Percentiles rank a stretch among this genome's conserved stretches.
These are phyloP conservation scores for Cyamopsis tetragonoloba DNA, from an alignment of 306 rosid genomes.

Conservation along the genomic window DNA sequence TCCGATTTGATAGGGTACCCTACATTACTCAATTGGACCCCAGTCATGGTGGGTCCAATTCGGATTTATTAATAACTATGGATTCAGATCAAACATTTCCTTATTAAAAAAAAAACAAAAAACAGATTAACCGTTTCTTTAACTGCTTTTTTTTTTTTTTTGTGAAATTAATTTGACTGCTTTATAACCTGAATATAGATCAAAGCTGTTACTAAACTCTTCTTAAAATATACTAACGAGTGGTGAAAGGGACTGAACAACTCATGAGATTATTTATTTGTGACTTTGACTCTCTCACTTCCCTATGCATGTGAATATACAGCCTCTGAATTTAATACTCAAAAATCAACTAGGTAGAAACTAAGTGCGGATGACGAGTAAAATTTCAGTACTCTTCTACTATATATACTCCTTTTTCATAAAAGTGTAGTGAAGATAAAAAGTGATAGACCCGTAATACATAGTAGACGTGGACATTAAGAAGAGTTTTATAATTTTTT, in stretches of 20 bases:
- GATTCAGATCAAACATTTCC: neutral
- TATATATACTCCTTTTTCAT: too few species aligned
- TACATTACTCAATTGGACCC: too few species aligned
- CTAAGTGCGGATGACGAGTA: slow-evolving; percentile 47
- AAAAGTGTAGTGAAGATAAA: too few species aligned
- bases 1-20: too few species aligned
- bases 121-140: neutral
- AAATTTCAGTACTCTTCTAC: neutral
- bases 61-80: too few species aligned
- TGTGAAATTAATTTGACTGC: too few species aligned
- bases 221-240: neutral
- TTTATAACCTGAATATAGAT: neutral
- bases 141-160: too few species aligned
- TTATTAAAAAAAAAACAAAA: neutral
- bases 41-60: too few species aligned
- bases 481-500: too few species aligned
- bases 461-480: too few species aligned
- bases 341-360: slow-evolving; percentile 52
- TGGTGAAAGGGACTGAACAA: neutral
- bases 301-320: neutral
- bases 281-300: neutral
- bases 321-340: neutral
- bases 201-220: slow-evolving; percentile 2
- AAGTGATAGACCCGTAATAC: too few species aligned
- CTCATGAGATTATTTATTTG: neutral